Evolutionary conservation across 352 stramenopile species (phyloP).

Genomic region (Globisporangium nagaii): DNA sequence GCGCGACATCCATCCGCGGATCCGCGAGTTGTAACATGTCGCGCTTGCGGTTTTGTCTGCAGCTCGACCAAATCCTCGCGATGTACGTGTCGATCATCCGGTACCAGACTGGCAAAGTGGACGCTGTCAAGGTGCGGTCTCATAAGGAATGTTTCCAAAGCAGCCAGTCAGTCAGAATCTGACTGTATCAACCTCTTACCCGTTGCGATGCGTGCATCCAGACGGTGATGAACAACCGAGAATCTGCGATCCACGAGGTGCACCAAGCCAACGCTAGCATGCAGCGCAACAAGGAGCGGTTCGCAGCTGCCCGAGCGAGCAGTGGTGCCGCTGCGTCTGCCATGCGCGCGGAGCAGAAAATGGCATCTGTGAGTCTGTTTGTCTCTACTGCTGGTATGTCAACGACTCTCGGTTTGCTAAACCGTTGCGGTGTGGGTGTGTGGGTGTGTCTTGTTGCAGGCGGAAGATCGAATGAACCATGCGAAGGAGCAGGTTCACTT

Average conservation of each 20-base stretch:
- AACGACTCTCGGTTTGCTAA: too few relatives aligned
- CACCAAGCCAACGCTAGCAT: slow-evolving; percentile 87
- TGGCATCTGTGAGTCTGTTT: slow-evolving; percentile 53
- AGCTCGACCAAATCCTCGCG: slow-evolving; percentile 78
- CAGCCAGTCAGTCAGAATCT: neutral
- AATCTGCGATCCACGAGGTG: slow-evolving; percentile 81
- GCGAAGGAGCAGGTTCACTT: slow-evolving; percentile 85
- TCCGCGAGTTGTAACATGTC: neutral
- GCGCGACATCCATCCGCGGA: too few relatives aligned
- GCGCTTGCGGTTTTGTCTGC: neutral
- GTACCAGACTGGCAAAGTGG: slow-evolving; percentile 82
- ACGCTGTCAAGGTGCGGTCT: slow-evolving; percentile 69
- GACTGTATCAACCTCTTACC: too few relatives aligned
- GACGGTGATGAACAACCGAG: slow-evolving; percentile 83
- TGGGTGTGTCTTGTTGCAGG: slow-evolving; percentile 18
- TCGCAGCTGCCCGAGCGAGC: slow-evolving; percentile 77
- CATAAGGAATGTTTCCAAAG: too few relatives aligned
- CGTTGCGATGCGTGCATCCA: slow-evolving; percentile 17
- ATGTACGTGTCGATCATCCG: slow-evolving; percentile 86
- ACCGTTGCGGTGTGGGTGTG: neutral
- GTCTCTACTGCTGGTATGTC: too few relatives aligned
- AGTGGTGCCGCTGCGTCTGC: slow-evolving; percentile 79
- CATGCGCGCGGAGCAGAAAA: slow-evolving; percentile 86
- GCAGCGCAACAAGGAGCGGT: slow-evolving; percentile 87
- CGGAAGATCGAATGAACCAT: slow-evolving; percentile 84